Conservation (phyloP, 1,139 yeast genomes). For the Kurtzmaniella quercitrusa region DNA sequence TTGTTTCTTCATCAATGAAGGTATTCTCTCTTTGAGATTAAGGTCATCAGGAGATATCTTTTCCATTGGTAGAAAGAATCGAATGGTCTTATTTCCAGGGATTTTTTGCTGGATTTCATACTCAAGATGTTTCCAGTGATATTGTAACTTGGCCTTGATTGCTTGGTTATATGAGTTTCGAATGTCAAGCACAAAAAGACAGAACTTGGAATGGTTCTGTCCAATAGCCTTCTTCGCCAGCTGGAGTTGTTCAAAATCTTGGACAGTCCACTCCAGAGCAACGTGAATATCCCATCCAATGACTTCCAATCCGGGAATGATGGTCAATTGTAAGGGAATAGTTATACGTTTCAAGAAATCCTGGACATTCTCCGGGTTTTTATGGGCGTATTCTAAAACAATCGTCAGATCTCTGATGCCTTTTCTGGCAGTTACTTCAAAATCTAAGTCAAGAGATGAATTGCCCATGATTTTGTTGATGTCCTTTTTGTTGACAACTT, state of each 20-base stretch:
- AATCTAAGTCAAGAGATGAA: constrained; percentile 38
- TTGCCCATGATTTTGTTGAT: constrained; percentile 33
- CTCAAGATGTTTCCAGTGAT: constrained; percentile 13
- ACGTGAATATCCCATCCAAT: constrained; percentile 73
- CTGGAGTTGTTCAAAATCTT: constrained; percentile 10
- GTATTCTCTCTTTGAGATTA: constrained; percentile 48
- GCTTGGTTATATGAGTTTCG: constrained; percentile 65
- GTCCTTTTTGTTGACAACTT: constrained; percentile 35
- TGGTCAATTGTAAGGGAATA: constrained; percentile 65
- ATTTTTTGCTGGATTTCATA: constrained; percentile 25
- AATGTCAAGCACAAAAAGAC: constrained; percentile 63
- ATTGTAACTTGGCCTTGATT: constrained; percentile 12
- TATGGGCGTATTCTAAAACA: constrained; percentile 64
- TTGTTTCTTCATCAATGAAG: constrained; percentile 73
- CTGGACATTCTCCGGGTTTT: constrained; percentile 13
- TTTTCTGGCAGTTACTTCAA: constrained; percentile 67
- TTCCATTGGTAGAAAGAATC: constrained; percentile 68
- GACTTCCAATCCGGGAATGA: constrained; percentile 67
- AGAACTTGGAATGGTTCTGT: constrained; percentile 43
- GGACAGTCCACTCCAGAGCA: constrained; percentile 24
- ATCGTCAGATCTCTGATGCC: constrained; percentile 67
- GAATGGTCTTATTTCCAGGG: constrained; percentile 47
- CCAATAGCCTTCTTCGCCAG: background rate
- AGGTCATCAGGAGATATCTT: constrained; percentile 45
- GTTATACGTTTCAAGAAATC: constrained; percentile 50